Evolutionary conservation across 176 grass and related monocot genomes (phyloP).

Genomic region (Lolium multiflorum): DNA sequence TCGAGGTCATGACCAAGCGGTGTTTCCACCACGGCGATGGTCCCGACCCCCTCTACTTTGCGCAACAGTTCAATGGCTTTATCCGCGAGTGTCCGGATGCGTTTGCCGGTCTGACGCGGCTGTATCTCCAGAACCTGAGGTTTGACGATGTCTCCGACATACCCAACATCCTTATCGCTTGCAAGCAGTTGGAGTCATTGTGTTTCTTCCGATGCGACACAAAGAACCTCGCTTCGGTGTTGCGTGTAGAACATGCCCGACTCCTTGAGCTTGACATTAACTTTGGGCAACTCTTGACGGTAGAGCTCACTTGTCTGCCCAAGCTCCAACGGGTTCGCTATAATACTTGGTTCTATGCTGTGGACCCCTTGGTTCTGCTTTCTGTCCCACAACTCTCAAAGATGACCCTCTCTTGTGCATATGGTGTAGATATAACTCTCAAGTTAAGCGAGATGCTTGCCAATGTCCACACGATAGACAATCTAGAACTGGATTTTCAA

Average conservation of each 20-base stretch:
- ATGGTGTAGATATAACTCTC: not conserved
- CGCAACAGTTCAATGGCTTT: not conserved
- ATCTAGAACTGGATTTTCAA: not conserved
- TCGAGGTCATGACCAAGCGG: not conserved
- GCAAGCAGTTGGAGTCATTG: not conserved
- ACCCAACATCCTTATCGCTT: not conserved
- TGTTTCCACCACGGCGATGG: not conserved
- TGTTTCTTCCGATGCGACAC: not conserved
- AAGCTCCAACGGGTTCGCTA: not conserved
- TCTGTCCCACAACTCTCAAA: not conserved
- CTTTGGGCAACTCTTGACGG: not conserved
- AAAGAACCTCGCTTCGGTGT: not conserved
- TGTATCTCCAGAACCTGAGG: not conserved
- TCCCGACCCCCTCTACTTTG: not conserved
- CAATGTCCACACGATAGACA: not conserved
- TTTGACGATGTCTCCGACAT: not conserved
- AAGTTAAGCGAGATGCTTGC: not conserved
- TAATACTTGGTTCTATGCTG: not conserved
- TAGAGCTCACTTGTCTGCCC: not conserved
- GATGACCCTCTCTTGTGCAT: not conserved
- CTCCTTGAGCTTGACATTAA: not conserved
- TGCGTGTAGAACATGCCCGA: not conserved
- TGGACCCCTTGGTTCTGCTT: not conserved
- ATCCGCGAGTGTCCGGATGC: not conserved
- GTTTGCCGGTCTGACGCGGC: constrained; percentile 10